A percentile compares a stretch with the other conserved stretches of the same genome.
Evolutionary conservation across 371 early-diverging fungal species (phyloP).

Genomic region (Mucor lusitanicus): DNA sequence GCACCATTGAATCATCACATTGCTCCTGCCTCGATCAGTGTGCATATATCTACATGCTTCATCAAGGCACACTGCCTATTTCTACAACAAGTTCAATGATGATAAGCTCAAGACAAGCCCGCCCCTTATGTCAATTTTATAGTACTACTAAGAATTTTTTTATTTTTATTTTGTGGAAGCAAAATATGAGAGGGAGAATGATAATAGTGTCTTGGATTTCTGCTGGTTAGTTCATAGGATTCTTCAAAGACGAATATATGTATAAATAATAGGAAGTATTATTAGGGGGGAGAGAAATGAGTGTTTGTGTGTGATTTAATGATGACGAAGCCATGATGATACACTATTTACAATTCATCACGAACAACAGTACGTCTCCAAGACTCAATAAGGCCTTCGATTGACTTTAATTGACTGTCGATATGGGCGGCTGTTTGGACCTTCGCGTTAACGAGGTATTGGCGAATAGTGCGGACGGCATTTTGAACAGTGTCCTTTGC

Average conservation of each 20-base stretch:
- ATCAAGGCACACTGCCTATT: too few species aligned
- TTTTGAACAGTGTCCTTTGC: slow-evolving; percentile 34
- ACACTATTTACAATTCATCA: slow-evolving; percentile 32
- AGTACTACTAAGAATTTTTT: neutral
- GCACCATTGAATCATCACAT: neutral
- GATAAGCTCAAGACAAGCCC: neutral
- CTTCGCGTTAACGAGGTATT: slow-evolving; percentile 34
- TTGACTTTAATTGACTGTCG: slow-evolving; percentile 40
- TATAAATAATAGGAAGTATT: neutral
- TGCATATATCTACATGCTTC: too few species aligned
- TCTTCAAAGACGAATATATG: neutral
- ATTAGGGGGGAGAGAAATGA: neutral
- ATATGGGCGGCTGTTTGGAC: slow-evolving; percentile 40
- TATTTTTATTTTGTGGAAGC: neutral
- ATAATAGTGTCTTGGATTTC: neutral
- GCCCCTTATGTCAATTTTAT: neutral
- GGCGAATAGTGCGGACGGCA: slow-evolving; percentile 27
- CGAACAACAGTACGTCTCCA: slow-evolving; percentile 29
- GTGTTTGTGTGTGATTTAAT: neutral
- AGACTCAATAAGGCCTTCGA: slow-evolving; percentile 33
- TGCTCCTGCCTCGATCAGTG: too few species aligned
- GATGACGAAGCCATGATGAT: neutral
- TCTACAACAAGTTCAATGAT: neutral
- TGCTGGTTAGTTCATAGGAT: neutral
- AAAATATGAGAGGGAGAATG: neutral